Conservation (phyloP, 1,139 yeast species). For the Candida albicans region DNA sequence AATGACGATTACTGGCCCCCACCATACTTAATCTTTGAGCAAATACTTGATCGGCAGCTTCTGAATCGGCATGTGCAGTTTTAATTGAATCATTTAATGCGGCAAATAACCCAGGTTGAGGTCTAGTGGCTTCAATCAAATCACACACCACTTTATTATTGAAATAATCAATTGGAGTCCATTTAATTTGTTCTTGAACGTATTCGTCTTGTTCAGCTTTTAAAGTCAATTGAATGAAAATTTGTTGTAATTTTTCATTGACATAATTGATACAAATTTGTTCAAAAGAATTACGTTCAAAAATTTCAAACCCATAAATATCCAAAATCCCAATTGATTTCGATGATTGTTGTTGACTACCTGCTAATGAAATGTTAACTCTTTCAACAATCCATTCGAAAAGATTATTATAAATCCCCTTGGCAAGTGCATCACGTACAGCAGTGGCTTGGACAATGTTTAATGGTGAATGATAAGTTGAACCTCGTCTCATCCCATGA, state of each 20-base stretch:
- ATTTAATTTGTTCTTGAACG: conserved; percentile 88
- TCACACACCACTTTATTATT: conserved; percentile 97
- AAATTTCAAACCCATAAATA: conserved; percentile 97
- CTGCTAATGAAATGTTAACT: conserved; percentile 67
- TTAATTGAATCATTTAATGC: conserved; percentile 97
- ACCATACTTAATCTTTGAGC: conserved; percentile 89
- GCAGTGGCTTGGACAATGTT: conserved; percentile 92
- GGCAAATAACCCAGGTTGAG: conserved; percentile 92
- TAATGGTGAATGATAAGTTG: conserved; percentile 91
- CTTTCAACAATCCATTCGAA: conserved; percentile 98
- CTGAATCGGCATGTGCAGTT: conserved; percentile 97
- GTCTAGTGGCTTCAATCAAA: conserved; percentile 88
- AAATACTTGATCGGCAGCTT: conserved; percentile 96
- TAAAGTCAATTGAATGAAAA: conserved; percentile 90
- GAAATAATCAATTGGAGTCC: conserved; percentile 98
- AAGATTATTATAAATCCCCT: conserved; percentile 87
- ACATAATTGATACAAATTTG: conserved; percentile 97
- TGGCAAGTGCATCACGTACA: conserved; percentile 92
- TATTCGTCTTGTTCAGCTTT: conserved; percentile 98
- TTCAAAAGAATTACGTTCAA: conserved; percentile 94
- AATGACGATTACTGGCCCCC: conserved; percentile 74
- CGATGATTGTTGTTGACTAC: conserved; percentile 43
- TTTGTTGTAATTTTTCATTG: conserved; percentile 95
- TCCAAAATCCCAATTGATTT: conserved; percentile 89
- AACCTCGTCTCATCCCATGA: conserved; percentile 87